Evolutionary conservation across 805 yeast genomes (phyloP).

Genomic region (Sugiyamaella qingdaonensis): DNA sequence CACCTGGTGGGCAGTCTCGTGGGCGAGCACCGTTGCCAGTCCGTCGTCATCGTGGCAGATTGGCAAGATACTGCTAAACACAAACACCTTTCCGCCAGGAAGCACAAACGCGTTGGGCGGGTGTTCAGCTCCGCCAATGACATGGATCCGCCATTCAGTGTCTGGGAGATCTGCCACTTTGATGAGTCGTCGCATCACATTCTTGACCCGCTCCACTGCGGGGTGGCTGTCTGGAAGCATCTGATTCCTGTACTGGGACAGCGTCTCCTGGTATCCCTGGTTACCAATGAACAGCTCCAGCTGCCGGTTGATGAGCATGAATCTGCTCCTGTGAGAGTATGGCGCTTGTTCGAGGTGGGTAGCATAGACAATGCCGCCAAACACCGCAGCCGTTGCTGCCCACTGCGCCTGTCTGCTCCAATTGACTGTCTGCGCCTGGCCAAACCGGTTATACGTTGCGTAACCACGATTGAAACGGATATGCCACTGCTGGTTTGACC

Average conservation of each 20-base stretch:
- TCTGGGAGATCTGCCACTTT: slow-evolving; percentile 27
- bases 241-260: slow-evolving; percentile 47
- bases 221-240: slow-evolving; percentile 66
- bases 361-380: slow-evolving; percentile 33
- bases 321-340: slow-evolving; percentile 64
- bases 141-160: slow-evolving; percentile 72
- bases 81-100: slow-evolving; percentile 95
- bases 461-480: slow-evolving; percentile 19
- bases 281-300: slow-evolving; percentile 62
- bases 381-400: slow-evolving; percentile 34
- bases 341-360: slow-evolving; percentile 76
- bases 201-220: slow-evolving; percentile 48
- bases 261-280: slow-evolving; percentile 55
- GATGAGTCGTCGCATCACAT: slow-evolving; percentile 62
- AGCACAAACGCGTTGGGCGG: slow-evolving; percentile 96
- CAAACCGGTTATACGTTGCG: slow-evolving; percentile 41
- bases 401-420: slow-evolving; percentile 19
- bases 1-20: slow-evolving; percentile 90
- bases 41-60: slow-evolving; percentile 83
- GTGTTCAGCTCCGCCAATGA: slow-evolving; percentile 61
- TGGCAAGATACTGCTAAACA: slow-evolving; percentile 71
- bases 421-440: slow-evolving; percentile 17
- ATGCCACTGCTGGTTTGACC: background rate
- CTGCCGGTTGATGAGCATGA: slow-evolving; percentile 66
- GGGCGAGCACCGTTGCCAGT: slow-evolving; percentile 89